A percentile compares a stretch with the other conserved stretches of the same genome.
Evolutionary conservation across 2,329 filamentous ascomycete genomes (phyloP).

Genomic region (Trichophyton schoenleinii): DNA sequence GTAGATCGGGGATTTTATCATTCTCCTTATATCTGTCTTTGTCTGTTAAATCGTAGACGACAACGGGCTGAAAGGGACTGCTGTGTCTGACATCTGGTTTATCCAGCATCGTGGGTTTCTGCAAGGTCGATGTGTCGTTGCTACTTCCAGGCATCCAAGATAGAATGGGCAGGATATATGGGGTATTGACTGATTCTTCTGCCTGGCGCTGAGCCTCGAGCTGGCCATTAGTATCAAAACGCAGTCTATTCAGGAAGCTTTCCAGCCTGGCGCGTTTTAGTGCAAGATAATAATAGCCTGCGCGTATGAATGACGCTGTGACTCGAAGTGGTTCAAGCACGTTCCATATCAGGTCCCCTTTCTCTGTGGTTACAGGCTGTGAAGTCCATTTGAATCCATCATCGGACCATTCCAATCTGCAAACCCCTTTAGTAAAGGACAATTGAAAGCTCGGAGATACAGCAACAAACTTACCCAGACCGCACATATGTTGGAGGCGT

Average conservation of each 20-base stretch:
- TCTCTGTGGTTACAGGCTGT: constrained; percentile 8
- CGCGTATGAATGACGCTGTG: background rate
- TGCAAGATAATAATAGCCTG: background rate
- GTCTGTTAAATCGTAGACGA: background rate
- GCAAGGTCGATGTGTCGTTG: background rate
- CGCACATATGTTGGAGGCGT: constrained; percentile 8
- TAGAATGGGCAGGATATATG: background rate
- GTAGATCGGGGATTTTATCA: background rate
- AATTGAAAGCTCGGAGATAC: background rate
- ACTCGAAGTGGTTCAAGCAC: background rate
- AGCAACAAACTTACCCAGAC: constrained; percentile 8
- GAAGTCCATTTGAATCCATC: constrained; percentile 5
- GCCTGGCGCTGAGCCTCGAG: background rate
- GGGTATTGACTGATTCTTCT: background rate
- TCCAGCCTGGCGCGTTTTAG: background rate
- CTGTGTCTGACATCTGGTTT: background rate
- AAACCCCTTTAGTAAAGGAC: background rate
- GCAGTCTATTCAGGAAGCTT: background rate
- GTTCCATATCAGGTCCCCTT: constrained; percentile 10
- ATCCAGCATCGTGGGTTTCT: background rate
- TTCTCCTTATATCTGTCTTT: background rate
- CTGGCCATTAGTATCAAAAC: background rate
- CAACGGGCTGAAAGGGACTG: background rate
- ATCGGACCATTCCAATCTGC: constrained; percentile 7
- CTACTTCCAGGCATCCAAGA: background rate